Conservation (phyloP, 345 rosid genomes). For the Ceriops tagal region DNA sequence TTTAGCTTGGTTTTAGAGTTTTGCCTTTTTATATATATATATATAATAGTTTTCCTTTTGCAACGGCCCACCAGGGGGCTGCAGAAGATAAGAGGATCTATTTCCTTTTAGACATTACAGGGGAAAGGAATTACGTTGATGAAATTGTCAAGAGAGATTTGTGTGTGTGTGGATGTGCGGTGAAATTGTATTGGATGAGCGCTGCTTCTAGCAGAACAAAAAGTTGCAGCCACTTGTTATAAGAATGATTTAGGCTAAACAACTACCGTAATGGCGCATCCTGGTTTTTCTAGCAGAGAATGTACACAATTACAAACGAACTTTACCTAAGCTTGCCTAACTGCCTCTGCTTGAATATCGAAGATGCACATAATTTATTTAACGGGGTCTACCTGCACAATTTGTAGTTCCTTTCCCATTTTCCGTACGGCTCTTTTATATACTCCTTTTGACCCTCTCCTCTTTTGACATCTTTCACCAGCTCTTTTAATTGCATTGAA, state of each 20-base stretch:
- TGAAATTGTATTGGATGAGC: slow-evolving; percentile 14
- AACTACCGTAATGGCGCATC: not conserved
- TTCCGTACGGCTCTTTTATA: not conserved
- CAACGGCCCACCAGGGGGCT: not conserved
- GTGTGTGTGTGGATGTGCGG: slow-evolving; percentile 5
- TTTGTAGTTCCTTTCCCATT: slow-evolving; percentile 9
- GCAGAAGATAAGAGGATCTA: slow-evolving; percentile 19
- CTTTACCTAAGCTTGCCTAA: too few relatives aligned
- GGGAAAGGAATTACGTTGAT: slow-evolving; percentile 6
- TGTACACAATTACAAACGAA: too few relatives aligned
- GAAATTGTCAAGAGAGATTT: not conserved
- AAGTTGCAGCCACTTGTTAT: slow-evolving; percentile 4
- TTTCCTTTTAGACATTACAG: slow-evolving; percentile 7
- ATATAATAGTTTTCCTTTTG: too few relatives aligned
- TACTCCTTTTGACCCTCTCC: slow-evolving; percentile 4
- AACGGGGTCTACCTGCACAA: not conserved
- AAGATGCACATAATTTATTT: slow-evolving; percentile 7
- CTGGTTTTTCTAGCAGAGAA: too few relatives aligned
- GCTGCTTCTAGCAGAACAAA: too few relatives aligned
- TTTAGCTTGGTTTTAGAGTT: slow-evolving; percentile 4
- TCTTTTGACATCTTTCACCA: slow-evolving; percentile 21
- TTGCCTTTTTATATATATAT: too few relatives aligned
- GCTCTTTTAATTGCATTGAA: not conserved
- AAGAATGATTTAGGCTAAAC: slow-evolving; percentile 18
- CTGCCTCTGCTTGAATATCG: not conserved